phyloP scores from a whole-genome alignment of 805 yeast genomes.

The Saturnispora diversa region DNA sequence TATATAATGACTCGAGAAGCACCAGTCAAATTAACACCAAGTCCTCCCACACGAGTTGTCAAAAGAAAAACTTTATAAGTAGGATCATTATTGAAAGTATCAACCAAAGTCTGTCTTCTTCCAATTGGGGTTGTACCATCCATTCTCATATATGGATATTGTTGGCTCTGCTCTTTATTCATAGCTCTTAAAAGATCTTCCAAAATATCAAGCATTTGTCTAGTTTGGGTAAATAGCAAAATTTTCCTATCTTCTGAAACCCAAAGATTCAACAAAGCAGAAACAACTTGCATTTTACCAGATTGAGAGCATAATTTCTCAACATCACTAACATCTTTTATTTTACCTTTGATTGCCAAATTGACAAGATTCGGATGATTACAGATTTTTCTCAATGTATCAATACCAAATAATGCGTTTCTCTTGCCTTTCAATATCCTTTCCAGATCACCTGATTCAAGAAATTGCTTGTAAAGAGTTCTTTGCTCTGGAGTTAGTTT shows the following conservation, averaged over 20 bases:
- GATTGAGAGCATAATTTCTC: constrained; percentile 43
- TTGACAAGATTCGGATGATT: constrained; percentile 87
- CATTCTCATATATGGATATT: constrained; percentile 65
- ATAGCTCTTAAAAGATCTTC: constrained; percentile 52
- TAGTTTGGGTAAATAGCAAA: constrained; percentile 82
- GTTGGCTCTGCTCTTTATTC: constrained; percentile 22
- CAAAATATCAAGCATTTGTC: constrained; percentile 87
- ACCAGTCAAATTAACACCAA: constrained; percentile 90
- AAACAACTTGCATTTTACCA: constrained; percentile 88
- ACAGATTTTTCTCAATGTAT: constrained; percentile 82
- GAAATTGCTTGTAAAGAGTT: constrained; percentile 61
- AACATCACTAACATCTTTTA: constrained; percentile 10
- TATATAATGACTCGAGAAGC: constrained; percentile 90
- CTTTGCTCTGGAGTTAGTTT: constrained; percentile 72
- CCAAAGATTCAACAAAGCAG: constrained; percentile 71
- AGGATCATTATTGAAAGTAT: constrained; percentile 60
- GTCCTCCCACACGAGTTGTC: constrained; percentile 93
- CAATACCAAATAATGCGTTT: constrained; percentile 84
- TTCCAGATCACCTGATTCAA: constrained; percentile 66
- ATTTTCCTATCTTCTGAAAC: constrained; percentile 66
- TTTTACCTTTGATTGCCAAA: constrained; percentile 31
- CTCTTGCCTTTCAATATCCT: constrained; percentile 69
- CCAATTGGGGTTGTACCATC: constrained; percentile 87
- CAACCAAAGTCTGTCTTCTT: constrained; percentile 71
- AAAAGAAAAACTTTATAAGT: constrained; percentile 59